Evolutionary conservation across 192 early-diverging fungal species (phyloP).

Genomic region (Coemansia sp.): DNA sequence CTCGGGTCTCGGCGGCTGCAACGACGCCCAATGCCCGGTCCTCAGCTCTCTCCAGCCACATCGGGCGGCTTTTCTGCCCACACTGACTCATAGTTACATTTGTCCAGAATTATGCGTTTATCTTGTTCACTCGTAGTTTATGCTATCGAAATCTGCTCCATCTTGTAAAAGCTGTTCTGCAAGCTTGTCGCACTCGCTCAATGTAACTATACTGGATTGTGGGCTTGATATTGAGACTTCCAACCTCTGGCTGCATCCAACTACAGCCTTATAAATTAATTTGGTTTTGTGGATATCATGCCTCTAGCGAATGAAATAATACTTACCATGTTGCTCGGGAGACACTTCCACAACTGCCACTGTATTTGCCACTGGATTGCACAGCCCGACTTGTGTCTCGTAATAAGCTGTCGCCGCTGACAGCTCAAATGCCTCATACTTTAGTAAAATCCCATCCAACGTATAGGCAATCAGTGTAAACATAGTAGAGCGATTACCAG

Average conservation of each 20-base stretch:
- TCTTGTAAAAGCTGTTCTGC: conserved; percentile 1
- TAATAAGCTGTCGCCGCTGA: conserved; percentile 13
- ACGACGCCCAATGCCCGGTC: not conserved
- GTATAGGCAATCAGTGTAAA: conserved; percentile 34
- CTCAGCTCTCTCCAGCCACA: conserved; percentile 9
- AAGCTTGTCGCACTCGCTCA: not conserved
- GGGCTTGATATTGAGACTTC: conserved; percentile 2
- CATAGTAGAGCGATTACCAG: not conserved
- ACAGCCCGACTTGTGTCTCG: conserved; percentile 29
- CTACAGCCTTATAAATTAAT: conserved; percentile 7
- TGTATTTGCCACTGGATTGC: conserved; percentile 24
- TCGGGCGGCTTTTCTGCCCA: conserved; percentile 1
- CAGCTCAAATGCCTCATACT: conserved; percentile 24
- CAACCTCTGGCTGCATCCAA: conserved; percentile 23
- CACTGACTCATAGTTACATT: not conserved
- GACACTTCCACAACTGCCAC: conserved; percentile 30
- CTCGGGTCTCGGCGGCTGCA: conserved; percentile 7
- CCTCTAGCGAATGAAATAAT: not conserved
- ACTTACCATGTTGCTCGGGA: conserved; percentile 37
- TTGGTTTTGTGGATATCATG: not conserved
- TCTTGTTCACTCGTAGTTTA: conserved; percentile 6
- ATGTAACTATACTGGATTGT: not conserved
- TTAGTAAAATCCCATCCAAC: conserved; percentile 28
- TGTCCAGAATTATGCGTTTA: not conserved
- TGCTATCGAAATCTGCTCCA: not conserved